Conservation (phyloP, 306 rosid species). For the Casuarina cunninghamiana region DNA sequence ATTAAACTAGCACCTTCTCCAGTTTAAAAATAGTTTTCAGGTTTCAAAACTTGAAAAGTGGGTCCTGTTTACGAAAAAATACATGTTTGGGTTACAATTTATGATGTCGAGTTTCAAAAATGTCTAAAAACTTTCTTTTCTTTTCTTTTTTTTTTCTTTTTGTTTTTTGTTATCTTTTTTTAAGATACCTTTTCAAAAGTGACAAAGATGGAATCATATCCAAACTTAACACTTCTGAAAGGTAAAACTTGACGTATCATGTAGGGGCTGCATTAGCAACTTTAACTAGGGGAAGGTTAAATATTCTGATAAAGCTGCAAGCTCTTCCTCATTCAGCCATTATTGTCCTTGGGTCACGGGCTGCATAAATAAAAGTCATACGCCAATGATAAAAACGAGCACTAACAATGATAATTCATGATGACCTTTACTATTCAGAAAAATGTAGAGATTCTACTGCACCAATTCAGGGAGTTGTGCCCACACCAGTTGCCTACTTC, state of each 20-base stretch:
- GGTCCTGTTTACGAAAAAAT: no score
- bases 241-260: no score
- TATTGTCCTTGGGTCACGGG: constrained; percentile 13
- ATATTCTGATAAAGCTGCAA: neutral
- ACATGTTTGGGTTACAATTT: no score
- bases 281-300: neutral
- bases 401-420: neutral
- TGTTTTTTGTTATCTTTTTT: no score
- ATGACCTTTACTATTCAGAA: neutral
- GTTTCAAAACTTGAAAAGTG: no score
- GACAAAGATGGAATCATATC: no score
- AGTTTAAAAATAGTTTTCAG: neutral
- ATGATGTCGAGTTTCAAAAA: no score
- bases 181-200: no score
- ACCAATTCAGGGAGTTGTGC: neutral
- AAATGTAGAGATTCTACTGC: neutral
- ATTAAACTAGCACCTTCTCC: no score
- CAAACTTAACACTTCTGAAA: no score
- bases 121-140: no score
- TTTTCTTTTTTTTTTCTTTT: no score
- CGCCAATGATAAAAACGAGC: neutral
- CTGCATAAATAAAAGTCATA: constrained; percentile 16
- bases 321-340: constrained; percentile 18
- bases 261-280: neutral
- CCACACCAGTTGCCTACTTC: neutral